A percentile compares a stretch with the other conserved stretches of the same genome.
Conservation (phyloP, 495 filamentous ascomycete genomes). For the Aspergillus conjunctus region DNA sequence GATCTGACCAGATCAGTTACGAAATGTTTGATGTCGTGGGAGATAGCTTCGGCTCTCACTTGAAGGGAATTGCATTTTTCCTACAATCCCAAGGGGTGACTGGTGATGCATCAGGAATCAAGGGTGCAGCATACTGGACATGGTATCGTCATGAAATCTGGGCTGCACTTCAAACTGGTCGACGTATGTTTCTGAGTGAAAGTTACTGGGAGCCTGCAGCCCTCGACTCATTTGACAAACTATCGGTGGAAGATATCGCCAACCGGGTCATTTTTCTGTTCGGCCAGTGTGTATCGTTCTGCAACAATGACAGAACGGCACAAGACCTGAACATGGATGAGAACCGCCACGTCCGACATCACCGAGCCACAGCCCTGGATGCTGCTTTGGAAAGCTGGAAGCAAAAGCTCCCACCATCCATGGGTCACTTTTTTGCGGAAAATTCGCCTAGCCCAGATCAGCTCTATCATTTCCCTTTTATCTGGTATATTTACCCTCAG, state of each 20-base stretch:
- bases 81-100: slow-evolving; percentile 3
- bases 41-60: slow-evolving; percentile 14
- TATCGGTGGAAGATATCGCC: slow-evolving; percentile 9
- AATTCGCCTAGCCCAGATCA: neutral
- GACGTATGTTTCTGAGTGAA: slow-evolving; percentile 9
- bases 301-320: neutral
- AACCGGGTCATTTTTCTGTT: slow-evolving; percentile 8
- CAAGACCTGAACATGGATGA: neutral
- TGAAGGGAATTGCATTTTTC: slow-evolving; percentile 6
- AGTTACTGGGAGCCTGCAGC: neutral
- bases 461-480: slow-evolving; percentile 1
- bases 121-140: slow-evolving; percentile 14
- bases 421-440: neutral
- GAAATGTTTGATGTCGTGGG: slow-evolving; percentile 15
- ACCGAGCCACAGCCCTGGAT: neutral
- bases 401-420: slow-evolving; percentile 4
- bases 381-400: slow-evolving; percentile 6
- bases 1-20: neutral
- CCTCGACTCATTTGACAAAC: neutral
- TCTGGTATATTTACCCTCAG: slow-evolving; percentile 14
- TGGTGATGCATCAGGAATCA: slow-evolving; percentile 5
- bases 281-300: slow-evolving; percentile 9
- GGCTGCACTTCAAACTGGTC: slow-evolving; percentile 8
- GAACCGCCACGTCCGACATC: neutral
- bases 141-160: slow-evolving; percentile 17